Evolutionary conservation across 2,329 filamentous ascomycete genomes (phyloP), one percentile per base, ranked within the genome.

Genomic region (Leptoxyphium fumago): DNA sequence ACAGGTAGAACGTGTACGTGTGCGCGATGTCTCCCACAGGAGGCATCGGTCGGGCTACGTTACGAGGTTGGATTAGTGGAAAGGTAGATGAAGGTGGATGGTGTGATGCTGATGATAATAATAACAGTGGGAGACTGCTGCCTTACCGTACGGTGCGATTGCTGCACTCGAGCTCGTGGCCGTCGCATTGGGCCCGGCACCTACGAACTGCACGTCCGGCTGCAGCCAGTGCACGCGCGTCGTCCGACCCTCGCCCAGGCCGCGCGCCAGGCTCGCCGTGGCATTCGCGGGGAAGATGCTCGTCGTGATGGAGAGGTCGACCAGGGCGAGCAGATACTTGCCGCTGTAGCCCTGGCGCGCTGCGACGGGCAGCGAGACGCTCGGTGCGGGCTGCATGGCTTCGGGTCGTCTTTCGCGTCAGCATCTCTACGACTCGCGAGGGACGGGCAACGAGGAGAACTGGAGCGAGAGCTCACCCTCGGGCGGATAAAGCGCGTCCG

Each of bases 221-320:
- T 58, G 55, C 38, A 52, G 51, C 56, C 55, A 60, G 47, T 60
- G 57, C 5, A 59, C 50, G 5, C 55, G 50, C 1, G 57, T 59
- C 2, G 56, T 57, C 17, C 55, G 52, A 46, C 56, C 52, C 15
- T 46, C 28, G 5, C 47, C 46, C 5, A 59, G 42, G 28, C 55
- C 56, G 13, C 47, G 48, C 2, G 48, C 51, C 2, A 57, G 43
- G n/a, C 48, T 48, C 2, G 47, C 43, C 26, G 49, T 45, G 34
- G 48, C 44, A 41, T 50, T 45, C 34, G 44, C 44, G 41, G 43
- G 41, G 36, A 46, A 43, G 11, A 46, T 41, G 39, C 44, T 47
- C 40, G 49, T 45, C 2, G 47, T 44, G 18, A 55, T 54, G 38
- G 46, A 50, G 6, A 56, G 50, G 39, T 58, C 56, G 41, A 55